A percentile compares a stretch with the other conserved stretches of the same genome.
Conservation (phyloP, 2,329 filamentous ascomycete genomes). For the Tolypocladium endophyticum region DNA sequence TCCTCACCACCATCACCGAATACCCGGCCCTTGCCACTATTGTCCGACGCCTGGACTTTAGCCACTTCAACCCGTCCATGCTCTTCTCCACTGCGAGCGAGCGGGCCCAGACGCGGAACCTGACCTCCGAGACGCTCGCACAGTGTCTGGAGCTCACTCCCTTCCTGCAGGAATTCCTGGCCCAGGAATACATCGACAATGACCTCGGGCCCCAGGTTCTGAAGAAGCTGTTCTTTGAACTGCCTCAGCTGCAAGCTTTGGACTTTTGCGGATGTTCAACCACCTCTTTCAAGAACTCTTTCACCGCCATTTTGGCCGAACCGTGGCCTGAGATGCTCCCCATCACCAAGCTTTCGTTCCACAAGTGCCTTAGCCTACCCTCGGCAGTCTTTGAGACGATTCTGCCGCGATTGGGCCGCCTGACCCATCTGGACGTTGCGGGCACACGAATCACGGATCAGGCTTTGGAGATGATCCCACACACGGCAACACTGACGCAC, state of each 20-base stretch:
- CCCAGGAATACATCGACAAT: slow-evolving; percentile 71
- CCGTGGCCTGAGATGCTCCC: slow-evolving; percentile 44
- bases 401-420: slow-evolving; percentile 55
- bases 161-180: slow-evolving; percentile 65
- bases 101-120: slow-evolving; percentile 62
- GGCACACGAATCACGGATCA: slow-evolving; percentile 66
- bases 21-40: slow-evolving; percentile 63
- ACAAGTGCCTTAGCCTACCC: slow-evolving; percentile 66
- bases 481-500: slow-evolving; percentile 64
- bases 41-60: slow-evolving; percentile 72
- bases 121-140: slow-evolving; percentile 63
- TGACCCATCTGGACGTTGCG: slow-evolving; percentile 73
- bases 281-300: slow-evolving; percentile 53
- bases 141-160: slow-evolving; percentile 63
- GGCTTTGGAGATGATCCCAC: slow-evolving; percentile 59
- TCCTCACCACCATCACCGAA: slow-evolving; percentile 55
- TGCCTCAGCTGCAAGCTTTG: slow-evolving; percentile 54
- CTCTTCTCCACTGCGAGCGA: slow-evolving; percentile 66
- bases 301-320: slow-evolving; percentile 43
- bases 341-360: slow-evolving; percentile 60
- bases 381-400: slow-evolving; percentile 56
- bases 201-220: slow-evolving; percentile 62
- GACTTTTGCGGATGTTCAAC: slow-evolving; percentile 74
- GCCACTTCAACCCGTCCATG: slow-evolving; percentile 73
- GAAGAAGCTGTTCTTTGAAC: slow-evolving; percentile 56